Conservation (phyloP, 23 red algal species). For the Gracilaria domingensis region DNA sequence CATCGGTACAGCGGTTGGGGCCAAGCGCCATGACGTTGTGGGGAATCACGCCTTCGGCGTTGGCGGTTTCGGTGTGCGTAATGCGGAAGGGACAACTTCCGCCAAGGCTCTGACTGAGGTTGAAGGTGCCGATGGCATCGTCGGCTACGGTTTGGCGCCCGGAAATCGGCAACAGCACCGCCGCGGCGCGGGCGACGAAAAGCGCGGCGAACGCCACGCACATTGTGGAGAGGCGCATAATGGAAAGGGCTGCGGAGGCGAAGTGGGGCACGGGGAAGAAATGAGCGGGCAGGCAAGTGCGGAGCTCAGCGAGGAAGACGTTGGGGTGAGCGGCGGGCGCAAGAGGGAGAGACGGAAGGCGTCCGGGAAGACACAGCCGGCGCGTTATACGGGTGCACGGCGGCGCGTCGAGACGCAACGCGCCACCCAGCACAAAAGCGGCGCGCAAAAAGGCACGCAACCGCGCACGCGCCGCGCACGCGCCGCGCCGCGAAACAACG, state of each 20-base stretch:
- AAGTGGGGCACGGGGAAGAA: background rate
- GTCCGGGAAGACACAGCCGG: background rate
- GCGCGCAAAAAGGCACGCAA: background rate
- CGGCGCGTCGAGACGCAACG: background rate
- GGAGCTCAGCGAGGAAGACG: background rate
- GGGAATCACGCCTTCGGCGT: background rate
- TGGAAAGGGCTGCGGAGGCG: background rate
- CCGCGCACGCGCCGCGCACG: background rate
- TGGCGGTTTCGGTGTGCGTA: background rate
- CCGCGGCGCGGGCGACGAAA: background rate
- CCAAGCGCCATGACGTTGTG: background rate
- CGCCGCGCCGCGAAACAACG: background rate
- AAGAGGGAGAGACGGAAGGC: background rate
- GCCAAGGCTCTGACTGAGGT: background rate
- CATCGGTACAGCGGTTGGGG: background rate
- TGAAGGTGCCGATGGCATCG: conserved; percentile 25
- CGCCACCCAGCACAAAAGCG: background rate
- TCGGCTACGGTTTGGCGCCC: conserved; percentile 6
- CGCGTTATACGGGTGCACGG: background rate
- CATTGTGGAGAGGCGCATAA: background rate
- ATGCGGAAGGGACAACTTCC: background rate
- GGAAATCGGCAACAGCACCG: background rate
- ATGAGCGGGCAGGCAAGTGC: no score
- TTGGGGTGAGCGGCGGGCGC: background rate
- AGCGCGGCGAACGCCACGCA: background rate